Conservation (phyloP, 2,329 filamentous ascomycete species). For the Thelonectria blattea region DNA sequence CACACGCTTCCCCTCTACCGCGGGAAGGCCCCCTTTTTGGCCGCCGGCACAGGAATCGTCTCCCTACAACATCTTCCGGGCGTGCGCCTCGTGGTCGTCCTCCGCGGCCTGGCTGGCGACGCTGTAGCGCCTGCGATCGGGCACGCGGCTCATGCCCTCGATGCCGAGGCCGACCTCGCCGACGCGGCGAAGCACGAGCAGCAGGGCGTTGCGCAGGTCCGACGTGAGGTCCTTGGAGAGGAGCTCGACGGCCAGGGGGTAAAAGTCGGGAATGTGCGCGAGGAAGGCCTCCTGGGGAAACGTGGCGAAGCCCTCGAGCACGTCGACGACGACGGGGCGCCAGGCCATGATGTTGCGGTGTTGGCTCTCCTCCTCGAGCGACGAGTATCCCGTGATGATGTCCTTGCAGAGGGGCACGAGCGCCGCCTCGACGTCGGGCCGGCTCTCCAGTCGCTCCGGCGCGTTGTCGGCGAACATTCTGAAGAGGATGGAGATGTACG, state of each 20-base stretch:
- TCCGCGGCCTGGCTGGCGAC: conserved; percentile 44
- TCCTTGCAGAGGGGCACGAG: conserved; percentile 94
- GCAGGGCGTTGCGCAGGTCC: conserved; percentile 79
- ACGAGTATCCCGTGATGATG: conserved; percentile 84
- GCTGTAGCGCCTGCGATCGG: conserved; percentile 49
- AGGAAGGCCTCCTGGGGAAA: conserved; percentile 84
- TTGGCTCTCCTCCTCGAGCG: conserved; percentile 93
- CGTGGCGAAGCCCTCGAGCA: conserved; percentile 87
- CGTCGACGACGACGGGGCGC: conserved; percentile 95
- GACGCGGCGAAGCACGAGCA: conserved; percentile 78
- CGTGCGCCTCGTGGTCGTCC: conserved; percentile 43
- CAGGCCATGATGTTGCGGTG: conserved; percentile 97
- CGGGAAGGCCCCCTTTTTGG: not conserved
- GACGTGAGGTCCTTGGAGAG: conserved; percentile 79
- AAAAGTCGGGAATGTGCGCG: conserved; percentile 81
- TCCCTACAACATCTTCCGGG: conserved; percentile 44
- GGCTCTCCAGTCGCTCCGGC: conserved; percentile 79
- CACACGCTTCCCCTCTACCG: conserved; percentile 16
- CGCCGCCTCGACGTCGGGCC: conserved; percentile 85
- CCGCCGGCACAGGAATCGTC: not conserved
- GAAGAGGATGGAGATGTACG: conserved; percentile 94
- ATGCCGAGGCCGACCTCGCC: conserved; percentile 76
- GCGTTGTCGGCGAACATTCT: conserved; percentile 95
- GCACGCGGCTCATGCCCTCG: conserved; percentile 51
- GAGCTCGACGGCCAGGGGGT: conserved; percentile 83